These are phyloP conservation scores for Phanerochaete carnosa DNA, from an alignment of 768 basidiomycete species.

Conservation along the genomic window DNA sequence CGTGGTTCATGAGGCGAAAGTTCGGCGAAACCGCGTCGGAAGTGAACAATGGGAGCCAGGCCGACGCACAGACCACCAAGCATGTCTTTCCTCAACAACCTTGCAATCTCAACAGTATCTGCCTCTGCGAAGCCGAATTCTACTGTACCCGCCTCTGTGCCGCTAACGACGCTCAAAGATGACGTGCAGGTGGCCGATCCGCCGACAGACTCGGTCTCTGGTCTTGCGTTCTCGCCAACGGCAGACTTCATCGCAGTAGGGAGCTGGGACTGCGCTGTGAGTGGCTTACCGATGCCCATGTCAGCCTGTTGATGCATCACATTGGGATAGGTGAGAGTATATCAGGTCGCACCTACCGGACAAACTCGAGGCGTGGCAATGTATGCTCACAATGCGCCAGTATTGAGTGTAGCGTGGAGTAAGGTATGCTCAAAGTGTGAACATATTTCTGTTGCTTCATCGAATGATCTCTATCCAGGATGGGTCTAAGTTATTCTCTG, in stretches of 20 bases:
- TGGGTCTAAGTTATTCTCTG: constrained; percentile 86
- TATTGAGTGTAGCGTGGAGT: constrained; percentile 87
- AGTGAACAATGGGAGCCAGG: neutral
- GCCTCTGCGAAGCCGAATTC: neutral
- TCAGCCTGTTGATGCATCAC: neutral
- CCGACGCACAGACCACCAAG: neutral
- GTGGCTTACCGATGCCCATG: constrained; percentile 1
- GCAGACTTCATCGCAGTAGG: constrained; percentile 90
- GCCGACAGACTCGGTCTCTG: constrained; percentile 84
- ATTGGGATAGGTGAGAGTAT: constrained; percentile 72
- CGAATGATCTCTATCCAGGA: constrained; percentile 45
- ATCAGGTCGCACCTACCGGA: constrained; percentile 79
- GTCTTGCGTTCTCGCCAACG: constrained; percentile 77
- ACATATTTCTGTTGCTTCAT: neutral
- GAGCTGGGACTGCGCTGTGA: constrained; percentile 81
- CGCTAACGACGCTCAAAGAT: neutral
- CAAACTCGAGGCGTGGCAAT: constrained; percentile 86
- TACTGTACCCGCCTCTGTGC: neutral
- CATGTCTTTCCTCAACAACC: neutral
- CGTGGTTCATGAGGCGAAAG: neutral
- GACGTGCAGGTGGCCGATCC: constrained; percentile 81
- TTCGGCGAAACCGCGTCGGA: neutral
- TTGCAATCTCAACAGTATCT: neutral
- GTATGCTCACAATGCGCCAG: constrained; percentile 89
- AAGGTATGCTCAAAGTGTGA: constrained; percentile 48